phyloP scores from a whole-genome alignment of 2,329 filamentous ascomycete species.

The Eutypa lata region DNA sequence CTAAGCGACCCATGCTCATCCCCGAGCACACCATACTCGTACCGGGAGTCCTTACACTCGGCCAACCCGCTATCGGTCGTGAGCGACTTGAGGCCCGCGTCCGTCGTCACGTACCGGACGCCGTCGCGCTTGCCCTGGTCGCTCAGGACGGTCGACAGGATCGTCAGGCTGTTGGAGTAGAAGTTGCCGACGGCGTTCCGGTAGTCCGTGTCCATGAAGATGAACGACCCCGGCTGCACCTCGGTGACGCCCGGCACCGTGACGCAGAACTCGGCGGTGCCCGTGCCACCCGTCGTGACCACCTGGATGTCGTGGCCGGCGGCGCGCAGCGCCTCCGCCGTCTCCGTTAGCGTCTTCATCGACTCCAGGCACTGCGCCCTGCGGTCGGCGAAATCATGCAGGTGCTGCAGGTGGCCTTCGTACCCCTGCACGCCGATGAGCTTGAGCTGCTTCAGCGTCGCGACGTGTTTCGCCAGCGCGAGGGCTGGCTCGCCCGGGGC shows the following conservation, averaged over 20 bases:
- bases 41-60: slow-evolving; percentile 42
- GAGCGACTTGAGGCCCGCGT: slow-evolving; percentile 47
- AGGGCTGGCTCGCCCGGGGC: slow-evolving; percentile 37
- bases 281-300: slow-evolving; percentile 50
- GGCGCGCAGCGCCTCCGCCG: slow-evolving; percentile 37
- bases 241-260: slow-evolving; percentile 49
- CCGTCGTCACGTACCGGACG: slow-evolving; percentile 37
- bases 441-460: slow-evolving; percentile 32
- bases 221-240: slow-evolving; percentile 51
- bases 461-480: slow-evolving; percentile 37
- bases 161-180: slow-evolving; percentile 46
- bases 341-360: slow-evolving; percentile 41
- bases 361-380: slow-evolving; percentile 40
- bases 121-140: slow-evolving; percentile 37
- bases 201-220: slow-evolving; percentile 58
- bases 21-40: slow-evolving; percentile 41
- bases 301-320: slow-evolving; percentile 43
- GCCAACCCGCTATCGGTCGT: slow-evolving; percentile 50
- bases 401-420: slow-evolving; percentile 51
- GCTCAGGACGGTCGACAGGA: slow-evolving; percentile 47
- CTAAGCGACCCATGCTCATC: slow-evolving; percentile 47
- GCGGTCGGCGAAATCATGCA: slow-evolving; percentile 41
- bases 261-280: slow-evolving; percentile 51
- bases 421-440: slow-evolving; percentile 51
- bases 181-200: slow-evolving; percentile 47